phyloP scores from a whole-genome alignment of 768 basidiomycete species.

The Mycena vulgaris region DNA sequence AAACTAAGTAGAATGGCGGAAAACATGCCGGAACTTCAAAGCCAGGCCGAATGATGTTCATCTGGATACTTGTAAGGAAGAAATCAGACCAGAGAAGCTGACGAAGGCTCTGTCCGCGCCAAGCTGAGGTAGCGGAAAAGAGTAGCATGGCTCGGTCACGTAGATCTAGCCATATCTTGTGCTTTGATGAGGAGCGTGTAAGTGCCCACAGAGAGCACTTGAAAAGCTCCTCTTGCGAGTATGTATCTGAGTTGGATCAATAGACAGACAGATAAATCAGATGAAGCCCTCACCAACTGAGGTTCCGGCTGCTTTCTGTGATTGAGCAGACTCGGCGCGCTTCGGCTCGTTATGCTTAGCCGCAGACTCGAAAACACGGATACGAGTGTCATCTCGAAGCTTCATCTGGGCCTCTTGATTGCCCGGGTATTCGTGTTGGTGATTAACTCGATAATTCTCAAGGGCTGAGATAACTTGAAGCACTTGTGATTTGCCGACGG shows the following conservation, averaged over 20 bases:
- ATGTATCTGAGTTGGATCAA: neutral
- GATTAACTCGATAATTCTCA: neutral
- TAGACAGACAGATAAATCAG: no score
- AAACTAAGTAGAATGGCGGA: no score
- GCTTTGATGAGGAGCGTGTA: neutral
- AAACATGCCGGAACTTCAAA: no score
- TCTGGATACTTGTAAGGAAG: neutral
- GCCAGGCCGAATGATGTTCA: no score
- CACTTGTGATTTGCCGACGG: neutral
- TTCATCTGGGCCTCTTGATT: neutral
- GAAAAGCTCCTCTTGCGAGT: neutral
- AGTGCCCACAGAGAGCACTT: neutral
- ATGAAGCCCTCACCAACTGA: neutral
- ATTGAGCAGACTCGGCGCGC: neutral
- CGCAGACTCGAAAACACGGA: neutral
- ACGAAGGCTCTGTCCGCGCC: neutral
- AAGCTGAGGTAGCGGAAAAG: neutral
- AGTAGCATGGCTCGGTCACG: slow-evolving; percentile 4
- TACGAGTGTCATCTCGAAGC: neutral
- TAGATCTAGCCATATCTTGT: neutral
- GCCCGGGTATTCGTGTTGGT: neutral
- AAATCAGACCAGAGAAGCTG: slow-evolving; percentile 3
- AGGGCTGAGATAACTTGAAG: neutral
- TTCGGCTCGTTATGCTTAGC: neutral
- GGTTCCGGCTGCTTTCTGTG: neutral